Evolutionary conservation across 805 yeast species (phyloP).

Genomic region (Cyberlindnera xylosilytica): DNA sequence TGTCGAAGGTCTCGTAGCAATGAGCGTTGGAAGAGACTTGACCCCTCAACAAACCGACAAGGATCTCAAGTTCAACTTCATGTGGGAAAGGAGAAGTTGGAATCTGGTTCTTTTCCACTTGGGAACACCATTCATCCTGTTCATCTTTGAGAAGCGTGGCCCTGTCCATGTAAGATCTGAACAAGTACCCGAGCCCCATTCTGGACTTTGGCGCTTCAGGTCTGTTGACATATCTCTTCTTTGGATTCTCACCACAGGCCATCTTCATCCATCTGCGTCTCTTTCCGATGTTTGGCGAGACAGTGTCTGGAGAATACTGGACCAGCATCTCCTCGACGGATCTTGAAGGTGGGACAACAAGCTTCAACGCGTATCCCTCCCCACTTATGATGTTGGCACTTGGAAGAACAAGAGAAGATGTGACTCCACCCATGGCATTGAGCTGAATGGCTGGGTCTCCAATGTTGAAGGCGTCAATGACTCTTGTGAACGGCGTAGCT

Average conservation of each 20-base stretch:
- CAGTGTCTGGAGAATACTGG: not conserved
- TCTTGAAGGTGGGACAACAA: conserved; percentile 9
- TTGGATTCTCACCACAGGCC: conserved; percentile 13
- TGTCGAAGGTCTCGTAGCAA: conserved; percentile 11
- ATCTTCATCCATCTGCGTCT: conserved; percentile 13
- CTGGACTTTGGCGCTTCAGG: conserved; percentile 13
- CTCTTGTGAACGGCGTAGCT: conserved; percentile 10
- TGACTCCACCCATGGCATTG: conserved; percentile 9
- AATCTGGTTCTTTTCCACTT: conserved; percentile 1
- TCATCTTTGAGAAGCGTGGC: conserved; percentile 7
- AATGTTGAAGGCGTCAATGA: conserved; percentile 11
- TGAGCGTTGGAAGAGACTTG: conserved; percentile 10
- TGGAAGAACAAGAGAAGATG: conserved; percentile 8
- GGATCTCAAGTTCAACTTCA: conserved; percentile 10
- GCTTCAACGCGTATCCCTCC: conserved; percentile 8
- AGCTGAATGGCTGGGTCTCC: conserved; percentile 12
- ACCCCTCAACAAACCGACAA: conserved; percentile 7
- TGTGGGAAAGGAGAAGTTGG: conserved; percentile 7
- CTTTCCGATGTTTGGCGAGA: conserved; percentile 6
- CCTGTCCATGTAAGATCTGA: conserved; percentile 12
- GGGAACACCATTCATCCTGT: conserved; percentile 10
- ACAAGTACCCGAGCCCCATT: conserved; percentile 10
- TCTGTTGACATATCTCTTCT: conserved; percentile 6
- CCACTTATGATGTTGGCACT: conserved; percentile 11
- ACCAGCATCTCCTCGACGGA: conserved; percentile 11